phyloP scores from a whole-genome alignment of 2,329 filamentous ascomycete genomes.

The Alternaria brassicicola region DNA sequence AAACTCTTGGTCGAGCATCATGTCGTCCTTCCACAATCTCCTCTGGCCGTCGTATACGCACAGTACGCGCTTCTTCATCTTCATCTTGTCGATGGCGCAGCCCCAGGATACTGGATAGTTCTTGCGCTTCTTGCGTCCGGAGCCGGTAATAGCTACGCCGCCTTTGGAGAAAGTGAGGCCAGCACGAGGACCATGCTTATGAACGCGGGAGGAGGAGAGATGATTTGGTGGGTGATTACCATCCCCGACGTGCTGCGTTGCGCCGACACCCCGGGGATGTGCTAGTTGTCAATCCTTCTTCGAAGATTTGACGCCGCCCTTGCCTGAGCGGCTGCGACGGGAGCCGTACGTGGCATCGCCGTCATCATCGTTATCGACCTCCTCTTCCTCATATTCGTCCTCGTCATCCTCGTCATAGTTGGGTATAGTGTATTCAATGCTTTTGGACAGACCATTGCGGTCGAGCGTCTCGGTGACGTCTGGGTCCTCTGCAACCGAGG shows the following conservation, averaged over 20 bases:
- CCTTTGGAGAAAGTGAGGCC: conserved; percentile 80
- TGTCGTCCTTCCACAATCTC: conserved; percentile 94
- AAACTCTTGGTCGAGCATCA: conserved; percentile 96
- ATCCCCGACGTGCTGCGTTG: conserved; percentile 44
- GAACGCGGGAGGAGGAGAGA: conserved; percentile 19
- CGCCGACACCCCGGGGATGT: conserved; percentile 57
- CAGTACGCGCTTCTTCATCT: conserved; percentile 95
- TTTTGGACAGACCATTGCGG: conserved; percentile 48
- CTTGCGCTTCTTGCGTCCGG: conserved; percentile 84
- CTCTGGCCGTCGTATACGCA: conserved; percentile 89
- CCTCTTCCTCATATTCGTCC: conserved; percentile 56
- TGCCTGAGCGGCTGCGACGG: conserved; percentile 54
- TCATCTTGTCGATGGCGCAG: conserved; percentile 90
- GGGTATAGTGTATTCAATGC: conserved; percentile 53
- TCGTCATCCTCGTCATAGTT: conserved; percentile 60
- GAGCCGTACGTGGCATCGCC: conserved; percentile 62
- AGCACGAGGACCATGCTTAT: conserved; percentile 46
- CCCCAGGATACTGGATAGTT: conserved; percentile 96
- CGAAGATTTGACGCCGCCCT: conserved; percentile 58
- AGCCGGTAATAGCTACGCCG: conserved; percentile 64
- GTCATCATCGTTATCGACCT: conserved; percentile 58
- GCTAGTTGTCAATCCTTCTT: conserved; percentile 59
- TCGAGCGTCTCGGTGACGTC: conserved; percentile 50
- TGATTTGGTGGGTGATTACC: conserved; percentile 36
- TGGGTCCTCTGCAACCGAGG: conserved; percentile 49